Conservation (phyloP, 2,329 filamentous ascomycete species). For the Didymella glomerata region DNA sequence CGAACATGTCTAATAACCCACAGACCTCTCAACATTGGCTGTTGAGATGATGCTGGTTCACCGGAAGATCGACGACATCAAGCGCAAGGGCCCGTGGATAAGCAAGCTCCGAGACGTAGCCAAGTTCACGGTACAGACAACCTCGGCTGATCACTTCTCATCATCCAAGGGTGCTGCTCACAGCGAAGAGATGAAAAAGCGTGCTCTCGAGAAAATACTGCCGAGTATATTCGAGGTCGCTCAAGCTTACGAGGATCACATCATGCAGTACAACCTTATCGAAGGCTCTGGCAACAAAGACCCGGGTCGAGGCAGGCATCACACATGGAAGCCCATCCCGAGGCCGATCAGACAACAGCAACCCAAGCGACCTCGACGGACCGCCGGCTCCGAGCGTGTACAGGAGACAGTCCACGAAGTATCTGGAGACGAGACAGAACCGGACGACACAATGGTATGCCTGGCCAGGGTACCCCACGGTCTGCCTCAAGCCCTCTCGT, state of each 20-base stretch:
- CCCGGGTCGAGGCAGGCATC: slow-evolving; percentile 30
- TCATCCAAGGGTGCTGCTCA: slow-evolving; percentile 36
- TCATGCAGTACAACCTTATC: slow-evolving; percentile 36
- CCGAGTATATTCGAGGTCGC: slow-evolving; percentile 43
- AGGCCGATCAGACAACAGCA: slow-evolving; percentile 27
- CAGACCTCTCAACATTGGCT: slow-evolving; percentile 39
- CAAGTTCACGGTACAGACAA: slow-evolving; percentile 31
- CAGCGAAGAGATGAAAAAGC: slow-evolving; percentile 38
- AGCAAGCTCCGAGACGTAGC: slow-evolving; percentile 34
- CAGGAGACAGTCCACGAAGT: slow-evolving; percentile 15
- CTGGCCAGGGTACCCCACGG: not conserved
- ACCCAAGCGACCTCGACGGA: slow-evolving; percentile 26
- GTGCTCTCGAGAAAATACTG: slow-evolving; percentile 36
- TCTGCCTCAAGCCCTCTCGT: not conserved
- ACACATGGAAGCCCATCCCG: slow-evolving; percentile 36
- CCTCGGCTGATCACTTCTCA: slow-evolving; percentile 37
- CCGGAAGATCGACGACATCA: slow-evolving; percentile 34
- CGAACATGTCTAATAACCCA: slow-evolving; percentile 12
- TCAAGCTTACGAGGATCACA: slow-evolving; percentile 41
- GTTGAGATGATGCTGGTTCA: slow-evolving; percentile 45
- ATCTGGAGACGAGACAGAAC: slow-evolving; percentile 35
- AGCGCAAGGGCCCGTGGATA: slow-evolving; percentile 39
- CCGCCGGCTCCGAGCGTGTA: not conserved
- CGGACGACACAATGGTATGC: slow-evolving; percentile 27
- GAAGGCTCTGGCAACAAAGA: slow-evolving; percentile 34